Evolutionary conservation across 257 asterid species (phyloP).

Genomic region (Solanum virginianum): DNA sequence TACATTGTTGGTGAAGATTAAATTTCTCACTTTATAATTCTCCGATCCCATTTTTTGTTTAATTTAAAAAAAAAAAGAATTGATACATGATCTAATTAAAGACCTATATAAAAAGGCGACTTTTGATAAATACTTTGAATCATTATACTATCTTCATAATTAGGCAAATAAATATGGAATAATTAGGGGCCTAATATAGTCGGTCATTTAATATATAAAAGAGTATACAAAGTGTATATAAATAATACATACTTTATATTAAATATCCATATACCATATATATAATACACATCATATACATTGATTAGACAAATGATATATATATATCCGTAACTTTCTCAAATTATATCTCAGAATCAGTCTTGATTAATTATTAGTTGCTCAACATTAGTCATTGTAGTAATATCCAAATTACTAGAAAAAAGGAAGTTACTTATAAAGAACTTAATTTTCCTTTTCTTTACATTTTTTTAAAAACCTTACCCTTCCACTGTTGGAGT

Average conservation of each 20-base stretch:
- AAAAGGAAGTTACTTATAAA: neutral
- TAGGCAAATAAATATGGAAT: neutral
- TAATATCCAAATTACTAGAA: neutral
- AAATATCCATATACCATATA: neutral
- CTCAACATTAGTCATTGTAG: neutral
- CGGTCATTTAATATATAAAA: neutral
- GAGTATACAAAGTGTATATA: neutral
- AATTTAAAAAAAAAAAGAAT: neutral
- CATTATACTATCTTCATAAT: neutral
- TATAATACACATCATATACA: neutral
- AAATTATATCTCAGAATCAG: neutral
- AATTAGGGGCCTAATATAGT: neutral
- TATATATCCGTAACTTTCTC: neutral
- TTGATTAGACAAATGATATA: neutral
- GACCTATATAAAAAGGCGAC: neutral
- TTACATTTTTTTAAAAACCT: neutral
- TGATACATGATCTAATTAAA: neutral
- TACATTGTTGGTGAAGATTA: fast-evolving
- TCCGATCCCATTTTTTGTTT: no score
- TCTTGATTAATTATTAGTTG: neutral
- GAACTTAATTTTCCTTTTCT: no score
- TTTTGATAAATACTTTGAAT: neutral
- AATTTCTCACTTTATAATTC: neutral
- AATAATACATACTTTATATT: neutral
- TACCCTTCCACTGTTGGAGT: neutral